A percentile compares a stretch with the other conserved stretches of the same genome.
Evolutionary conservation across 75 land plant species (phyloP).

Genomic region (Gnetum montanum): DNA sequence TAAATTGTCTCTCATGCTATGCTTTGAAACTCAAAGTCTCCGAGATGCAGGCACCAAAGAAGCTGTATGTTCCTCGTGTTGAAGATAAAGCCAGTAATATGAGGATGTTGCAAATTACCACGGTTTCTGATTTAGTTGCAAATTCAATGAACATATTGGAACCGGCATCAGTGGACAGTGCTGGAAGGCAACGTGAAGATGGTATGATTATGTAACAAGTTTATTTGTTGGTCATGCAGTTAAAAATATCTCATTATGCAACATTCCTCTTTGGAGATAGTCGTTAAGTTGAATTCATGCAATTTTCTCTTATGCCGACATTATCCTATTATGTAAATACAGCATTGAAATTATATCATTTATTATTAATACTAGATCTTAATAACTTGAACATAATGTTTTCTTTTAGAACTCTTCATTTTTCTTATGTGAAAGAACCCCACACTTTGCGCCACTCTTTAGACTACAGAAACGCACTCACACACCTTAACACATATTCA

Average conservation of each 20-base stretch:
- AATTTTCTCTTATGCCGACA: background rate
- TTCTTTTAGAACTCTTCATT: too few relatives aligned
- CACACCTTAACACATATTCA: too few relatives aligned
- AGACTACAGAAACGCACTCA: too few relatives aligned
- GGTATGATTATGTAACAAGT: slow-evolving; percentile 49
- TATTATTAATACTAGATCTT: too few relatives aligned
- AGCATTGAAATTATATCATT: too few relatives aligned
- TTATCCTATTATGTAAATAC: too few relatives aligned
- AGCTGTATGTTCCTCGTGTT: slow-evolving; percentile 84
- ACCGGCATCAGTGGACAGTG: slow-evolving; percentile 44
- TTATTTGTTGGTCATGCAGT: background rate
- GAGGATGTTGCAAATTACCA: slow-evolving; percentile 69
- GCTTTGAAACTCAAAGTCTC: too few relatives aligned
- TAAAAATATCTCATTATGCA: background rate
- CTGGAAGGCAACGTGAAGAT: slow-evolving; percentile 73
- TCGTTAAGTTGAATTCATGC: background rate
- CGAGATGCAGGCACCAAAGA: slow-evolving; percentile 24
- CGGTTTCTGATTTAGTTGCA: slow-evolving; percentile 49
- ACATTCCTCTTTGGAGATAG: background rate
- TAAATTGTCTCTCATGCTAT: too few relatives aligned
- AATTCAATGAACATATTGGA: slow-evolving; percentile 94
- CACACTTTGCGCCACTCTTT: too few relatives aligned
- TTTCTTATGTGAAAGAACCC: too few relatives aligned
- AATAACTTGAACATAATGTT: too few relatives aligned
- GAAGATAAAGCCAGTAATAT: slow-evolving; percentile 87